A percentile compares a stretch with the other conserved stretches of the same genome.
phyloP scores from a whole-genome alignment of 2,329 filamentous ascomycete species.

The Venturia oleaginea region DNA sequence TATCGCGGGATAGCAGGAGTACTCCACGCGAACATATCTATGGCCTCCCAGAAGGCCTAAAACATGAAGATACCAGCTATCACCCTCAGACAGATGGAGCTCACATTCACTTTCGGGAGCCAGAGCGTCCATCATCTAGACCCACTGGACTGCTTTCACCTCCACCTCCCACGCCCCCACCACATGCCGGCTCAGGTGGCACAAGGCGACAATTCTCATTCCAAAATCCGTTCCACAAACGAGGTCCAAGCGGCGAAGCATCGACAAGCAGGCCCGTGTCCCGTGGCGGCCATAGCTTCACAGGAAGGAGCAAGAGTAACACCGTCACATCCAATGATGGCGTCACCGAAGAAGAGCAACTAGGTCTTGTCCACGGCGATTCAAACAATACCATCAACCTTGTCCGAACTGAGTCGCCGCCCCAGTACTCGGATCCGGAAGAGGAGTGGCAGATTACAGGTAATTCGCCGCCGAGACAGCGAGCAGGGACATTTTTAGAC shows the following conservation, averaged over 20 bases:
- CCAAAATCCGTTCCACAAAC: conserved; percentile 67
- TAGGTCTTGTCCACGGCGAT: conserved; percentile 76
- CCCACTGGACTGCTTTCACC: neutral
- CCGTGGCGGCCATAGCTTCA: conserved; percentile 23
- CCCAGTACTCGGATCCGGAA: conserved; percentile 10
- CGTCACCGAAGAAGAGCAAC: conserved; percentile 70
- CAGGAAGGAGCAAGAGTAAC: conserved; percentile 20
- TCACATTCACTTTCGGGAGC: conserved; percentile 18
- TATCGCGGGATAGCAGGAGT: neutral
- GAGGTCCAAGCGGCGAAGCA: conserved; percentile 23
- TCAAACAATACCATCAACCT: conserved; percentile 25
- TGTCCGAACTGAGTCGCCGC: conserved; percentile 1
- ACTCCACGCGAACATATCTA: conserved; percentile 34
- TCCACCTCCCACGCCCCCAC: neutral
- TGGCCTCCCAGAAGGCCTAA: conserved; percentile 36
- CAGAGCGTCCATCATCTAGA: neutral
- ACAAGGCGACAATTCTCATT: conserved; percentile 82
- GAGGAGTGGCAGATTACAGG: conserved; percentile 12
- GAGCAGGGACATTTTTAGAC: neutral
- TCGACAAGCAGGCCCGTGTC: conserved; percentile 23
- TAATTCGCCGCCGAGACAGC: neutral
- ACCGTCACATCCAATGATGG: conserved; percentile 36
- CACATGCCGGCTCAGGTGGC: conserved; percentile 18
- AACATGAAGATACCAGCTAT: conserved; percentile 42
- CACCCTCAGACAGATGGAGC: conserved; percentile 20